A percentile compares a stretch with the other conserved stretches of the same genome.
These are phyloP conservation scores for Diaporthe sp. DNA, from an alignment of 2,329 filamentous ascomycete species.

Conservation along the genomic window DNA sequence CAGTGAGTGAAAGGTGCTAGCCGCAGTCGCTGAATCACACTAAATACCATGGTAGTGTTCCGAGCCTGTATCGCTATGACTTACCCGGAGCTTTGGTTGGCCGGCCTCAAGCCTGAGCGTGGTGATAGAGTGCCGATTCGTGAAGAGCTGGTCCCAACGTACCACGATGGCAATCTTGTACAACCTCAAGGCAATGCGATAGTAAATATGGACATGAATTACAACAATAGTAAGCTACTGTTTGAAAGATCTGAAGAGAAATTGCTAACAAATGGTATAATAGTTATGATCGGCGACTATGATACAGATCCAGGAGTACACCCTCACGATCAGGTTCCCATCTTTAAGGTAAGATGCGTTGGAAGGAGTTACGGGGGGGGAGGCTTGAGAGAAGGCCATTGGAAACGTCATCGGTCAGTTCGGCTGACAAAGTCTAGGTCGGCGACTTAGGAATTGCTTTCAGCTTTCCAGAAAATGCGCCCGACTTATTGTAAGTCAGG, in stretches of 20 bases:
- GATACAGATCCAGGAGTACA: not conserved
- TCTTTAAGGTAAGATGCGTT: not conserved
- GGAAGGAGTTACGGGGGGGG: too few relatives aligned
- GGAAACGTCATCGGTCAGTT: not conserved
- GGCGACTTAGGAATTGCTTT: not conserved
- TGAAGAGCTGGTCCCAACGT: slow-evolving; percentile 2
- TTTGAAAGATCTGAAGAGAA: too few relatives aligned
- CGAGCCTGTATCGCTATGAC: not conserved
- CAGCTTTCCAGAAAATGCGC: not conserved
- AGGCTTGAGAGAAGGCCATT: too few relatives aligned
- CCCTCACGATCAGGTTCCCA: not conserved
- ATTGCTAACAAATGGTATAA: not conserved
- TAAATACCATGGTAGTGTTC: not conserved
- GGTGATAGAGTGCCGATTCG: not conserved
- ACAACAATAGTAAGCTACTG: not conserved
- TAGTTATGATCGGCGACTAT: slow-evolving; percentile 9
- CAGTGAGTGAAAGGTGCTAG: not conserved
- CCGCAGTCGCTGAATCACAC: not conserved
- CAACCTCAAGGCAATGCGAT: not conserved
- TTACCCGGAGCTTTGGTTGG: not conserved
- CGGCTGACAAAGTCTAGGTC: not conserved
- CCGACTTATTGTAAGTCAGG: not conserved
- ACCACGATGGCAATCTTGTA: not conserved
- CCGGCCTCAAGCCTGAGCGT: not conserved
- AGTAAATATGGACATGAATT: not conserved